phyloP scores from a whole-genome alignment of 1,139 yeast species.

The Suhomyces bolitotheri region DNA sequence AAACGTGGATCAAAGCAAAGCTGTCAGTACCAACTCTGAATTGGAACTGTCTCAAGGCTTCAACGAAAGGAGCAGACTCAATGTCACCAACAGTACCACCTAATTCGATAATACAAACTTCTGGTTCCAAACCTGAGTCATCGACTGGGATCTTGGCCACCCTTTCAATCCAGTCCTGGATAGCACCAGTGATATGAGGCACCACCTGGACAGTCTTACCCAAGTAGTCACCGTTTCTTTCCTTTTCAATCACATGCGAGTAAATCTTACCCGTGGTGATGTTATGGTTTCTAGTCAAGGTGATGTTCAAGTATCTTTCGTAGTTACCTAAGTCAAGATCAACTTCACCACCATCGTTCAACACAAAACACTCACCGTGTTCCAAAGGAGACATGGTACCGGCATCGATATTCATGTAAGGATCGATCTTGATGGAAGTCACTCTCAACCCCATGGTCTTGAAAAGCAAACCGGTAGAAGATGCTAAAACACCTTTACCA shows the following conservation, averaged over 20 bases:
- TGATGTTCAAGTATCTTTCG: constrained; percentile 92
- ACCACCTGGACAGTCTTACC: constrained; percentile 99
- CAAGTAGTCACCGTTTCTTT: constrained; percentile 94
- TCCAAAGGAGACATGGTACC: constrained; percentile 99
- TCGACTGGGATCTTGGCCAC: constrained; percentile 93
- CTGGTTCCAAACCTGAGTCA: constrained; percentile 83
- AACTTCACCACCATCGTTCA: constrained; percentile 98
- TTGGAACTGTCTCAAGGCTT: constrained; percentile 97
- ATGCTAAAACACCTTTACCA: constrained; percentile 97
- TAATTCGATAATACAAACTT: constrained; percentile 91
- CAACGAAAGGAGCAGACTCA: constrained; percentile 98
- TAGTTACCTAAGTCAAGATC: constrained; percentile 97
- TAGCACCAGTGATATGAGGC: constrained; percentile 95
- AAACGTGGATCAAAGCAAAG: constrained; percentile 94
- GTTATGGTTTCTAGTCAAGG: constrained; percentile 90
- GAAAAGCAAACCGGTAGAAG: constrained; percentile 92
- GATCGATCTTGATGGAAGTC: constrained; percentile 96
- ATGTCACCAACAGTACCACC: constrained; percentile 99
- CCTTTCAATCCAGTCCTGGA: constrained; percentile 97
- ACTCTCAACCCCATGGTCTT: constrained; percentile 94
- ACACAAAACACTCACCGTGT: constrained; percentile 97
- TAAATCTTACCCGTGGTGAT: constrained; percentile 98
- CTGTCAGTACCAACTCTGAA: constrained; percentile 93
- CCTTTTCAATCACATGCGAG: constrained; percentile 89
- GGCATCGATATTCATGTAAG: constrained; percentile 98